Evolutionary conservation across 106 monocot species (phyloP), one percentile per base, ranked within the genome.

Genomic region (Posidonia australis): DNA sequence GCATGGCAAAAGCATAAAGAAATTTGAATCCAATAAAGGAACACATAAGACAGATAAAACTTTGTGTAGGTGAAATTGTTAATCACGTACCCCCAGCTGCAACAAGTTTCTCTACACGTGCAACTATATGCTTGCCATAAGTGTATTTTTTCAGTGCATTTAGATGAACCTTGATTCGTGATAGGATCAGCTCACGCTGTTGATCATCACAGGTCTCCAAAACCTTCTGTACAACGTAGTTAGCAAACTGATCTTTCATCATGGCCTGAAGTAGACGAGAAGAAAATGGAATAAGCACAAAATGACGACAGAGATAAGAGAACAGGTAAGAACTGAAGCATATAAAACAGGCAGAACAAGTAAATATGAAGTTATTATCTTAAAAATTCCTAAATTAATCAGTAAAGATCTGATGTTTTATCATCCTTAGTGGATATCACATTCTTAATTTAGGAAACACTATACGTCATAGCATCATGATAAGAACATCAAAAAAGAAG

Each of bases 191-290:
- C 69, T 92, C 86, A 2, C 81, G 81, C 56, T 92, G 84, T 47
- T 84, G 81, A 66, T 92, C 91, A 71, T 92, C 79, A 46, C 81
- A 86, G 22, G 81, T 92, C 79, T 92, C 84, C 69, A 92, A 49
- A 16, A 86, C 86, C 61, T 84, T 92, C 75, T 92, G 91, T 64
- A 92, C 91, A 61, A 92, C 91, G 60, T 92, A 92, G 77, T 92
- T 92, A 41, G 72, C 91, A 76, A 92, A 92, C 79, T 92, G 91
- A 66, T 92, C 91, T 63, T 87, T 92, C 91, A 92, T 92, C 91
- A 92, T 87, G 13, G 84, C 91, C 91, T 92, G 70, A 58, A 31
- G 17, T 6, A 13, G 26, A 54, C n/a, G 17, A 19, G n/a, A 51
- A 14, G 1, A 55, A 24, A 13, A 9, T 22, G 9, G 1, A 10